Evolutionary conservation across 108 stramenopile genomes (phyloP).

Genomic region (Ochromonas danica): DNA sequence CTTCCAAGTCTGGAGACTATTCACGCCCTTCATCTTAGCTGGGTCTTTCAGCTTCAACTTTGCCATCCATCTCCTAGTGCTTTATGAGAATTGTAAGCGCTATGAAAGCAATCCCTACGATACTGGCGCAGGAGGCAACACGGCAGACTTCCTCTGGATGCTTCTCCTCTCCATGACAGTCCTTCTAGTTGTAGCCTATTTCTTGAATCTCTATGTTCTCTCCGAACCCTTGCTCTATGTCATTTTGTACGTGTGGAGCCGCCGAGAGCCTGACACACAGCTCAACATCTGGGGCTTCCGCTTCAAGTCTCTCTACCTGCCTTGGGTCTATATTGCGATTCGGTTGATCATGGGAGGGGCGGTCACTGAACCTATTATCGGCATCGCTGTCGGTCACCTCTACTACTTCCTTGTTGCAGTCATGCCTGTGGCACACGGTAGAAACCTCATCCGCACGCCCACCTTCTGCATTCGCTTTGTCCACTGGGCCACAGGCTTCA

Average conservation of each 20-base stretch:
- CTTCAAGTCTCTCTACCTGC: conserved; percentile 46
- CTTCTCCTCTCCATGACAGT: conserved; percentile 45
- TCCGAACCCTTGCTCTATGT: conserved; percentile 40
- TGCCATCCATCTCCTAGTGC: conserved; percentile 35
- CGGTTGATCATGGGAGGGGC: conserved; percentile 33
- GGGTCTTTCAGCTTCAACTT: conserved; percentile 36
- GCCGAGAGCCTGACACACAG: conserved; percentile 34
- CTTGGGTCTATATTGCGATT: conserved; percentile 53
- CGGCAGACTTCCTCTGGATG: conserved; percentile 52
- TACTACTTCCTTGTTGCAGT: conserved; percentile 59
- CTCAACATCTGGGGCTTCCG: conserved; percentile 47
- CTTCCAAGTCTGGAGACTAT: conserved; percentile 50
- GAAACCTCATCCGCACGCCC: conserved; percentile 50
- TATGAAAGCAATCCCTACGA: conserved; percentile 57
- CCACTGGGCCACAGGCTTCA: conserved; percentile 36
- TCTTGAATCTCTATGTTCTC: conserved; percentile 38
- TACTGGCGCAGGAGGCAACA: conserved; percentile 56
- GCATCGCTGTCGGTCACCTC: conserved; percentile 57
- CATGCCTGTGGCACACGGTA: conserved; percentile 47
- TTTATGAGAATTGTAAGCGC: conserved; percentile 38
- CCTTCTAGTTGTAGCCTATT: conserved; percentile 30
- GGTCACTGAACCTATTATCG: conserved; percentile 41
- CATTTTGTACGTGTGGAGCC: conserved; percentile 57
- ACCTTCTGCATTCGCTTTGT: conserved; percentile 40
- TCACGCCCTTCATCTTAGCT: conserved; percentile 40